Conservation (phyloP, 371 early-diverging fungal species). For the Dichotomocladium elegans region DNA sequence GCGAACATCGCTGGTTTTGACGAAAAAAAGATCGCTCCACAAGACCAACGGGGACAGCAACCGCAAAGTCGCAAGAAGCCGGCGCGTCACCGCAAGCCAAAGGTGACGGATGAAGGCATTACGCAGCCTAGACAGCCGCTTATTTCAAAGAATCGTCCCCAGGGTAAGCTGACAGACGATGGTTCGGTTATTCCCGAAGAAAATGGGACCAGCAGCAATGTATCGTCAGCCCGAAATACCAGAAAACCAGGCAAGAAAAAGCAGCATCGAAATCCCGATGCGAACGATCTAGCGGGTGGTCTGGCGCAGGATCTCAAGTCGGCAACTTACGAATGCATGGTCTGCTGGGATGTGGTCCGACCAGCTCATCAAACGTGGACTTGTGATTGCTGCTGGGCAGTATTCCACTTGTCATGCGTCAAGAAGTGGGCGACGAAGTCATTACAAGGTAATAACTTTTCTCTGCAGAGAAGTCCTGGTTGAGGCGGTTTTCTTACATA, state of each 20-base stretch:
- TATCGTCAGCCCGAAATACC: not conserved
- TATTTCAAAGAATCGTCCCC: slow-evolving; percentile 34
- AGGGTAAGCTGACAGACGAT: slow-evolving; percentile 29
- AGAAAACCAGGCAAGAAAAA: slow-evolving; percentile 2
- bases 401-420: slow-evolving; percentile 82
- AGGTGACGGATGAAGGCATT: not conserved
- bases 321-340: slow-evolving; percentile 88
- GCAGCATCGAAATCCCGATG: slow-evolving; percentile 11
- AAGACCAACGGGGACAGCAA: not conserved
- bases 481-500: too few relatives aligned
- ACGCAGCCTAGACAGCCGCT: too few relatives aligned
- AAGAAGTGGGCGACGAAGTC: slow-evolving; percentile 73
- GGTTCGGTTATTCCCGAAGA: too few relatives aligned
- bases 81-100: not conserved
- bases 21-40: not conserved
- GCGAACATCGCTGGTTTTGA: too few relatives aligned
- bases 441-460: slow-evolving; percentile 57
- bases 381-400: slow-evolving; percentile 86
- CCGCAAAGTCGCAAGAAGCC: not conserved
- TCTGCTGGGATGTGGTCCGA: slow-evolving; percentile 84
- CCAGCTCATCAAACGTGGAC: slow-evolving; percentile 73
- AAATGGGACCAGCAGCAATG: not conserved
- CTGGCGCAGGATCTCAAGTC: slow-evolving; percentile 61
- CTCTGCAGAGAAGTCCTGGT: not conserved
- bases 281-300: slow-evolving; percentile 55